Percentiles rank a stretch among this genome's conserved stretches.
These are phyloP conservation scores for Arachis stenosperma DNA, from an alignment of 306 rosid genomes.

Conservation along the genomic window DNA sequence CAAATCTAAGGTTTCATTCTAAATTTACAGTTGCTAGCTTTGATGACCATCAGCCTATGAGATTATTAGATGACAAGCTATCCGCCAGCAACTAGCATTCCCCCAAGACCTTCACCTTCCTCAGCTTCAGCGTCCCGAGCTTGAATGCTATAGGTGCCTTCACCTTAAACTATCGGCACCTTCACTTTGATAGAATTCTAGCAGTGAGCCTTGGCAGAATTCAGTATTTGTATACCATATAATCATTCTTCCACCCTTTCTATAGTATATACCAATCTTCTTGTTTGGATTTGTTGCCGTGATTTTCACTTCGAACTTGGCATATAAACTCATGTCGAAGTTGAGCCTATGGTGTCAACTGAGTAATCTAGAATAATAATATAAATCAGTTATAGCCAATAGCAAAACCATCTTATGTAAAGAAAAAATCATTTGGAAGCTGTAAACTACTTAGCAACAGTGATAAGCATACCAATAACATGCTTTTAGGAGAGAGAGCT, in stretches of 20 bases:
- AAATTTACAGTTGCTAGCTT: slow-evolving; percentile 77
- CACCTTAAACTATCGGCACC: slow-evolving; percentile 61
- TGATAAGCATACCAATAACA: neutral
- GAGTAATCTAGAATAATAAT: slow-evolving; percentile 66
- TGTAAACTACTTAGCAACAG: neutral
- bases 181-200: slow-evolving; percentile 84
- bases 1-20: slow-evolving; percentile 55
- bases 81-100: slow-evolving; percentile 75
- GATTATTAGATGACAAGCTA: slow-evolving; percentile 70
- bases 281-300: slow-evolving; percentile 76
- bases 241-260: slow-evolving; percentile 70
- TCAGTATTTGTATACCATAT: slow-evolving; percentile 67
- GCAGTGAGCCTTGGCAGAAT: slow-evolving; percentile 80
- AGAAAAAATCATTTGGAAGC: neutral
- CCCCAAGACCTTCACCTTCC: slow-evolving; percentile 71
- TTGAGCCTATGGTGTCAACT: slow-evolving; percentile 66
- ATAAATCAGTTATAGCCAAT: slow-evolving; percentile 2
- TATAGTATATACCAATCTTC: slow-evolving; percentile 82
- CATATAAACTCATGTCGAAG: slow-evolving; percentile 69
- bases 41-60: slow-evolving; percentile 52
- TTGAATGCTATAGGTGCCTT: slow-evolving; percentile 71
- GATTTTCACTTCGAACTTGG: slow-evolving; percentile 76
- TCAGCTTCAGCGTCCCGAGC: slow-evolving; percentile 73
- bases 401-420: neutral
- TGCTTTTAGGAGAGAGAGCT: too few relatives aligned